These are phyloP conservation scores for Mortierella polycephala DNA, from an alignment of 371 early-diverging fungal species.

Conservation along the genomic window DNA sequence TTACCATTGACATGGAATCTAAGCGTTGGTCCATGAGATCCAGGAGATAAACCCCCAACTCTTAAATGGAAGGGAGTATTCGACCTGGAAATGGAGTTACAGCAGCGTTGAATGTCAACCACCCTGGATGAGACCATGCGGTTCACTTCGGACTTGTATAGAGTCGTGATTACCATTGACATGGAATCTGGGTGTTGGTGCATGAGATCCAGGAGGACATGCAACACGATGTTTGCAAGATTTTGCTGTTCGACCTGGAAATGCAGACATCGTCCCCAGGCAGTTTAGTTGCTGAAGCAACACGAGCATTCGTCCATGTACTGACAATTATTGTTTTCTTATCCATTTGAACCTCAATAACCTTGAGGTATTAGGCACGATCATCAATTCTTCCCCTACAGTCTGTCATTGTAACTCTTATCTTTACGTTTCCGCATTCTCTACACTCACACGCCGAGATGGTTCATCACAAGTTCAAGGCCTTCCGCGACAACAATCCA, in stretches of 20 bases:
- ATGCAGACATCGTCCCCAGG: slow-evolving; percentile 10
- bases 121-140: slow-evolving; percentile 32
- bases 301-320: too few relatives aligned
- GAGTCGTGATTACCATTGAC: slow-evolving; percentile 21
- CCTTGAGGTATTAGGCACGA: too few relatives aligned
- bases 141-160: slow-evolving; percentile 5
- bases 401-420: background rate
- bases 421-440: slow-evolving; percentile 6
- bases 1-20: slow-evolving; percentile 29
- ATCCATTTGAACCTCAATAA: too few relatives aligned
- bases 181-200: slow-evolving; percentile 26
- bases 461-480: slow-evolving; percentile 24
- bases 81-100: slow-evolving; percentile 1
- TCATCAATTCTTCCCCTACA: too few relatives aligned
- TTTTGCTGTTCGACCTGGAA: background rate
- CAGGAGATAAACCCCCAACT: slow-evolving; percentile 8
- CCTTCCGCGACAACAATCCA: slow-evolving; percentile 8
- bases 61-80: background rate
- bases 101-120: background rate
- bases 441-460: background rate
- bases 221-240: too few relatives aligned
- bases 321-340: too few relatives aligned
- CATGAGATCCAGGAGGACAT: slow-evolving; percentile 25
- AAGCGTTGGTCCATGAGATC: slow-evolving; percentile 32
- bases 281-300: too few relatives aligned